phyloP scores from a whole-genome alignment of 2,329 filamentous ascomycete species.

The Mycosphaerella arachidis region DNA sequence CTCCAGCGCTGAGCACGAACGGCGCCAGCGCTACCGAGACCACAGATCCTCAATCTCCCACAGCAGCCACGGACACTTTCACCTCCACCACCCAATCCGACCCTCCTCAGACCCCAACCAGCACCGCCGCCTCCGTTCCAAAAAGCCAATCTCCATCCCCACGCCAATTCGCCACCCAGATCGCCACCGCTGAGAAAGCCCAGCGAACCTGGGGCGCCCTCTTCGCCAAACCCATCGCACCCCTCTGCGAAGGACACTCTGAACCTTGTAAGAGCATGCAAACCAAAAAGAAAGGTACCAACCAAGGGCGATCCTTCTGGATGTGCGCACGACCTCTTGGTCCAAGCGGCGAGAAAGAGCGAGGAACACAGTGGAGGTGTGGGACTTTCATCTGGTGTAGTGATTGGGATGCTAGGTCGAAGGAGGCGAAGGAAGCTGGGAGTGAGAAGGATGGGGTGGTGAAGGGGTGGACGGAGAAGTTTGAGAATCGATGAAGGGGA shows the following conservation, averaged over 20 bases:
- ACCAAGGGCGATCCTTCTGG: constrained; percentile 65
- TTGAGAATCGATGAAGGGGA: neutral
- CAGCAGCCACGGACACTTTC: neutral
- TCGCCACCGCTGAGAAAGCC: constrained; percentile 26
- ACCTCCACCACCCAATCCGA: neutral
- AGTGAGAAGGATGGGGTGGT: neutral
- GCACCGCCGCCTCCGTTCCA: constrained; percentile 1
- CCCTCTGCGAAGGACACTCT: constrained; percentile 74
- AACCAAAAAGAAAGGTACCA: constrained; percentile 86
- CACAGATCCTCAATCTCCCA: neutral
- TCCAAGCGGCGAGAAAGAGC: constrained; percentile 79
- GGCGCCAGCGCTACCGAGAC: neutral
- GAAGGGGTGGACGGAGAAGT: constrained; percentile 1
- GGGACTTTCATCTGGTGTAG: constrained; percentile 72
- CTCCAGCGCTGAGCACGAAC: neutral
- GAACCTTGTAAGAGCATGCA: constrained; percentile 79
- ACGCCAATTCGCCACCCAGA: constrained; percentile 16
- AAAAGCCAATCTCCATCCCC: constrained; percentile 17
- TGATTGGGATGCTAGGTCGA: constrained; percentile 45
- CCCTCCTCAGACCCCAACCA: constrained; percentile 2
- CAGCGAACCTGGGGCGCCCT: constrained; percentile 71
- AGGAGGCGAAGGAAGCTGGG: constrained; percentile 3
- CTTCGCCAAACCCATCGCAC: constrained; percentile 67
- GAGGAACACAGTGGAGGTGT: constrained; percentile 80
- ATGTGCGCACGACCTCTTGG: constrained; percentile 72